A percentile compares a stretch with the other conserved stretches of the same genome.
phyloP scores from a whole-genome alignment of 768 basidiomycete genomes.

The Trametes cingulata region DNA sequence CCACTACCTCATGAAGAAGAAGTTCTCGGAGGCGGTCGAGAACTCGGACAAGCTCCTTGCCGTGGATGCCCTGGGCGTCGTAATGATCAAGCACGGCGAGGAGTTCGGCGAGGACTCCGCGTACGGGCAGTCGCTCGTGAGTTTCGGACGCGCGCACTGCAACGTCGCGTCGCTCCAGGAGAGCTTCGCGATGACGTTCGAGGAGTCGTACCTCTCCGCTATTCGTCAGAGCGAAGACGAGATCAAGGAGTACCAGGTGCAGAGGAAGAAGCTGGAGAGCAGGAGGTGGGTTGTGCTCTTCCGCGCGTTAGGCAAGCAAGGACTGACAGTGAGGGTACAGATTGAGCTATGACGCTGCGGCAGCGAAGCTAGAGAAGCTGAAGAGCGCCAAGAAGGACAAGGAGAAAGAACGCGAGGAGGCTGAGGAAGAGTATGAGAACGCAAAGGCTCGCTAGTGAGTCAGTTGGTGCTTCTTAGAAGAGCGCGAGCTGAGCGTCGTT shows the following conservation, averaged over 20 bases:
- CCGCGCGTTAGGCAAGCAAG: constrained; percentile 1
- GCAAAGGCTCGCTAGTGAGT: constrained; percentile 76
- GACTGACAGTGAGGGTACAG: constrained; percentile 30
- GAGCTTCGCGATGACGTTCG: constrained; percentile 69
- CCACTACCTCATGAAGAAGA: constrained; percentile 72
- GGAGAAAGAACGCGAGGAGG: constrained; percentile 68
- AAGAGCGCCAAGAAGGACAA: constrained; percentile 80
- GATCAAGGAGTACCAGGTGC: constrained; percentile 79
- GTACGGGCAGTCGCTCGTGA: constrained; percentile 70
- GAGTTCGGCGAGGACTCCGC: constrained; percentile 76
- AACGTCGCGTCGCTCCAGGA: constrained; percentile 86
- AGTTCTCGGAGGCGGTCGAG: constrained; percentile 60
- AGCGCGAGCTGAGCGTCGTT: not conserved
- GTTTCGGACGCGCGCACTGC: constrained; percentile 81
- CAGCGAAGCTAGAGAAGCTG: constrained; percentile 65
- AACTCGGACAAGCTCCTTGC: constrained; percentile 72
- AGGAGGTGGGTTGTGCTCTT: constrained; percentile 53
- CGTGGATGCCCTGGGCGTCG: constrained; percentile 77
- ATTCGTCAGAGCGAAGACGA: constrained; percentile 67
- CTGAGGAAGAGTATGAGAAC: constrained; percentile 78
- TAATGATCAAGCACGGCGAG: constrained; percentile 86
- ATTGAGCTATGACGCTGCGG: constrained; percentile 75
- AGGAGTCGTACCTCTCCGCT: constrained; percentile 70
- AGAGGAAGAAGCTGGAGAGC: constrained; percentile 86
- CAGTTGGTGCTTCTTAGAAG: not conserved